Percentiles rank a stretch among this genome's conserved stretches.
phyloP scores from a whole-genome alignment of 345 rosid species.

The Nephelium lappaceum region DNA sequence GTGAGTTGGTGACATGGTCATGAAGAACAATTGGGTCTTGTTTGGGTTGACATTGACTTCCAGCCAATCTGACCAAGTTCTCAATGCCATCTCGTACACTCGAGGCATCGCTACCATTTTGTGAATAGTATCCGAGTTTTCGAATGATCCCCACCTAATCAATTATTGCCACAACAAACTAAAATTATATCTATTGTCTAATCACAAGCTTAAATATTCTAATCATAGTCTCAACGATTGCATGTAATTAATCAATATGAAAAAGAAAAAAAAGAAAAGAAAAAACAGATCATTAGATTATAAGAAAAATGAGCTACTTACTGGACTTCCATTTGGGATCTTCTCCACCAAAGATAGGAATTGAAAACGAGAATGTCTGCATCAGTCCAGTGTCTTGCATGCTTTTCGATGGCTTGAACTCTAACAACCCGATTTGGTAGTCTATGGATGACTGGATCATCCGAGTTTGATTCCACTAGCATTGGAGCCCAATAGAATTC shows the following conservation, averaged over 20 bases:
- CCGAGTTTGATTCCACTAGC: slow-evolving; percentile 92
- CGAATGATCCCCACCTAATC: slow-evolving; percentile 80
- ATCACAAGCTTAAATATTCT: no score
- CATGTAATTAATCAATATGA: no score
- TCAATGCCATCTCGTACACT: slow-evolving; percentile 77
- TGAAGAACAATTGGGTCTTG: slow-evolving; percentile 76
- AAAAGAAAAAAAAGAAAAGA: no score
- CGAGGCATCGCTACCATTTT: slow-evolving; percentile 76
- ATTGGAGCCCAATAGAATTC: slow-evolving; percentile 95
- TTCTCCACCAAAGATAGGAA: slow-evolving; percentile 96
- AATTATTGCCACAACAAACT: background rate
- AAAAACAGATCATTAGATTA: background rate
- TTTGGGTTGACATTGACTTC: slow-evolving; percentile 63
- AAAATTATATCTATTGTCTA: no score
- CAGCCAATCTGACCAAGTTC: slow-evolving; percentile 83
- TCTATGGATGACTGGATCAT: slow-evolving; percentile 75
- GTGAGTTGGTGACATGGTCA: slow-evolving; percentile 88
- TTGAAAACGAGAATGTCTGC: slow-evolving; percentile 77
- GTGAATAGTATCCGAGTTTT: slow-evolving; percentile 54
- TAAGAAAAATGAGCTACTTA: slow-evolving; percentile 40
- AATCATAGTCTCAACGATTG: no score
- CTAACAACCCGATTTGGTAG: slow-evolving; percentile 69
- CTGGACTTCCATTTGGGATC: slow-evolving; percentile 66
- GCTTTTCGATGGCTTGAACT: slow-evolving; percentile 79
- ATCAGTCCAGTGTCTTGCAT: slow-evolving; percentile 78